phyloP scores from a whole-genome alignment of 176 grass and related monocot species.

The Pontederia paniculata region DNA sequence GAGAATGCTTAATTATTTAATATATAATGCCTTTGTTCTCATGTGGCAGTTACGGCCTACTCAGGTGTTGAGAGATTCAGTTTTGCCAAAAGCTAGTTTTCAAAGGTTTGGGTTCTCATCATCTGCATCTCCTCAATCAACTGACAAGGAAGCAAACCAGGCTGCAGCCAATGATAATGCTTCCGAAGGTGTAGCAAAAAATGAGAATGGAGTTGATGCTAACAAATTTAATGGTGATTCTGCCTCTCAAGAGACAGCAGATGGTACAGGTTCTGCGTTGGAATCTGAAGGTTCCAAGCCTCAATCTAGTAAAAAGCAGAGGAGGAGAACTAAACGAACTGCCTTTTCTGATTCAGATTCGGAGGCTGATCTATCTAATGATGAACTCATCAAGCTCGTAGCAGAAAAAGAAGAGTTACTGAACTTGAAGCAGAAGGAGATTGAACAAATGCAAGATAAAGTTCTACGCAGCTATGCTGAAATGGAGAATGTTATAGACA shows the following conservation, averaged over 20 bases:
- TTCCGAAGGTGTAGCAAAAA: not conserved
- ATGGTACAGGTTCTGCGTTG: conserved; percentile 3
- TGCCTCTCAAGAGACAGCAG: conserved; percentile 20
- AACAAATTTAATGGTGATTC: conserved; percentile 14
- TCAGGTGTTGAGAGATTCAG: conserved; percentile 33
- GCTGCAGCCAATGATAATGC: conserved; percentile 19
- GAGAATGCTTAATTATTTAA: not conserved
- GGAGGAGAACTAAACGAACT: conserved; percentile 19
- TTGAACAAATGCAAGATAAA: conserved; percentile 30
- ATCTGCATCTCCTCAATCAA: conserved; percentile 22
- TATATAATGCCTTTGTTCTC: not conserved
- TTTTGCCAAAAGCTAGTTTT: conserved; percentile 16
- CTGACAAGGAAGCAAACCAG: conserved; percentile 26
- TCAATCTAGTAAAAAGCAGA: conserved; percentile 4
- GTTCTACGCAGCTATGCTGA: conserved; percentile 28
- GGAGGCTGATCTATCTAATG: conserved; percentile 11
- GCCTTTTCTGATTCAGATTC: conserved; percentile 36
- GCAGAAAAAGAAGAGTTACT: conserved; percentile 28
- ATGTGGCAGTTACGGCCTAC: conserved; percentile 17
- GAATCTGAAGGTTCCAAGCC: not conserved
- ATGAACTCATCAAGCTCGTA: conserved; percentile 30
- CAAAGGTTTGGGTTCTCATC: conserved; percentile 55
- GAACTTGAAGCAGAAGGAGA: conserved; percentile 22
- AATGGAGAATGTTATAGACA: conserved; percentile 32
- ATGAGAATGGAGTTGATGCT: not conserved